These are phyloP conservation scores for Arabidopsis hybrid DNA, from an alignment of 441 rosid species.

Conservation along the genomic window DNA sequence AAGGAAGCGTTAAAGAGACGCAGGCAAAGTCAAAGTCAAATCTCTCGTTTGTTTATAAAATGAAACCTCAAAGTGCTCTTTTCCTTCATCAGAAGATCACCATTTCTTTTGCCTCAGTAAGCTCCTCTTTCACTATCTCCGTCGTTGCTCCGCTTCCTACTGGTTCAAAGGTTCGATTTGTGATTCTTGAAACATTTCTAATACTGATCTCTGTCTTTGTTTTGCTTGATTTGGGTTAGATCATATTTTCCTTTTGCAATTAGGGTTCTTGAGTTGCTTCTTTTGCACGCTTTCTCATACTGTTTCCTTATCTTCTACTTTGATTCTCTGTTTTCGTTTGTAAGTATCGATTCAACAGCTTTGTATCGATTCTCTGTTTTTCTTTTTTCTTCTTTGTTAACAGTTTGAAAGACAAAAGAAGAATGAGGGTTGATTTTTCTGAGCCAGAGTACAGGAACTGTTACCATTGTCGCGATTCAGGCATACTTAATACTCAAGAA, in stretches of 20 bases:
- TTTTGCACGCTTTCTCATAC: not conserved
- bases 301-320: not conserved
- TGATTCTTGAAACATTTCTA: not conserved
- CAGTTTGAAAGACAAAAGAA: constrained; percentile 20
- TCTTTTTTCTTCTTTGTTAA: not conserved
- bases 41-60: constrained; percentile 22
- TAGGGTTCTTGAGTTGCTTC: not conserved
- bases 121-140: not conserved
- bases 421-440: constrained; percentile 31
- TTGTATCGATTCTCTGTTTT: not conserved
- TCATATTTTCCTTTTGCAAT: not conserved
- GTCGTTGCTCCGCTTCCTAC: constrained; percentile 13
- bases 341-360: too few relatives aligned
- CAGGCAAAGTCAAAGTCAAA: not conserved
- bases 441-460: constrained; percentile 35
- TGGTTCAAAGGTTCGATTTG: constrained; percentile 2
- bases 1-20: constrained; percentile 27
- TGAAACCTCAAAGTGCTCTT: not conserved
- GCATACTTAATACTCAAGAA: constrained; percentile 1
- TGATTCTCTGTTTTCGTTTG: too few relatives aligned
- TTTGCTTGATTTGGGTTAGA: constrained; percentile 3
- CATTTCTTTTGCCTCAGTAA: too few relatives aligned
- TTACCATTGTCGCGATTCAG: constrained; percentile 13
- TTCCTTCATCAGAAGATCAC: not conserved
- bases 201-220: not conserved